Evolutionary conservation across 2,329 filamentous ascomycete species (phyloP).

Genomic region (Aspergillus pseudoterreus): DNA sequence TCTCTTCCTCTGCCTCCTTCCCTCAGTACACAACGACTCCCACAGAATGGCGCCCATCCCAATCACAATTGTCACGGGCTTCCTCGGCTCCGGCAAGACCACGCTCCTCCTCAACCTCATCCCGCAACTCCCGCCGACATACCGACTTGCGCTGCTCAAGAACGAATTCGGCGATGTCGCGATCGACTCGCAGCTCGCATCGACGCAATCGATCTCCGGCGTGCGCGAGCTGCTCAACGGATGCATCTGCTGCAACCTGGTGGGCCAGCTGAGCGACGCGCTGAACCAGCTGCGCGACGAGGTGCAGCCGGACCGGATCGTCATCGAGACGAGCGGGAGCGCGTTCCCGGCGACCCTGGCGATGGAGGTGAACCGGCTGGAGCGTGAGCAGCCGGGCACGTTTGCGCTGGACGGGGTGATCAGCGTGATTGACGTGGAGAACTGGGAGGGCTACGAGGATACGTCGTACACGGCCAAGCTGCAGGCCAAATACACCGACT

Average conservation of each 20-base stretch:
- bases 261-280: constrained; percentile 81
- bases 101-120: constrained; percentile 92
- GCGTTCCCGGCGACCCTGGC: constrained; percentile 86
- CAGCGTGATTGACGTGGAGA: constrained; percentile 88
- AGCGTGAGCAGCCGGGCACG: constrained; percentile 54
- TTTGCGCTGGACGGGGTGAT: constrained; percentile 85
- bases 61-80: constrained; percentile 93
- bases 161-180: constrained; percentile 97
- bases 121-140: constrained; percentile 80
- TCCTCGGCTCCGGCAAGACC: constrained; percentile 93
- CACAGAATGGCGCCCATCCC: constrained; percentile 65
- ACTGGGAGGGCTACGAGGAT: constrained; percentile 90
- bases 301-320: constrained; percentile 71
- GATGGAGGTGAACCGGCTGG: constrained; percentile 80
- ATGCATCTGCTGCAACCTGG: constrained; percentile 98
- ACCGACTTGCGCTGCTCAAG: constrained; percentile 91
- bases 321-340: constrained; percentile 88
- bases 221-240: constrained; percentile 92
- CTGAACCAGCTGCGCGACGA: constrained; percentile 67
- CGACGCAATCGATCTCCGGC: constrained; percentile 76
- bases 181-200: constrained; percentile 86
- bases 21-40: background rate
- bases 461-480: constrained; percentile 84
- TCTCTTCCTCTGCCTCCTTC: background rate
- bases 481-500: constrained; percentile 84